Conservation (phyloP, 148 eudicot species). For the Fagopyrum esculentum region DNA sequence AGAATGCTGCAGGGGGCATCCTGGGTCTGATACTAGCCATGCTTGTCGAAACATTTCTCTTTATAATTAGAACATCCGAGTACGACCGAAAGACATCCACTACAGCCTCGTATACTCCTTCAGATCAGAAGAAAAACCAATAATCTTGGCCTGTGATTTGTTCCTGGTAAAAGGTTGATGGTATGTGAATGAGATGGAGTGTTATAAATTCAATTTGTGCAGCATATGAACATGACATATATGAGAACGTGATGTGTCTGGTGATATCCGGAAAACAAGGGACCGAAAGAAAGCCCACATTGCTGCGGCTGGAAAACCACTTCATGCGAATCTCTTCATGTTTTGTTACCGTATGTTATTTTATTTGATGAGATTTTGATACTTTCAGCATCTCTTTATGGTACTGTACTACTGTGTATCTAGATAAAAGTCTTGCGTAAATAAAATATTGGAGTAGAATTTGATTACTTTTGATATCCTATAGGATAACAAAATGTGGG, state of each 20-base stretch:
- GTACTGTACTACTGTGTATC: background rate
- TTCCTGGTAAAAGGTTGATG: background rate
- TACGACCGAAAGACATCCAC: constrained; percentile 24
- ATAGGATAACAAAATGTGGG: too few relatives aligned
- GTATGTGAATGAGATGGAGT: background rate
- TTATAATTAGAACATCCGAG: constrained; percentile 60
- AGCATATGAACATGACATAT: background rate
- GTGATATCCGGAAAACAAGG: background rate
- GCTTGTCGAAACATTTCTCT: constrained; percentile 88
- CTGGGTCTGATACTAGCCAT: constrained; percentile 70
- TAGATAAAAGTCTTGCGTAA: too few relatives aligned
- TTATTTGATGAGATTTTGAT: background rate
- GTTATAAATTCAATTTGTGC: background rate
- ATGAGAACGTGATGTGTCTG: background rate
- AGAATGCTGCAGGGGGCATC: constrained; percentile 95
- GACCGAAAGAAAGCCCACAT: background rate
- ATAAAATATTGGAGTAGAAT: too few relatives aligned
- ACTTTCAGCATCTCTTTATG: background rate
- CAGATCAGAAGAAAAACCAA: constrained; percentile 51
- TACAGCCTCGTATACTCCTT: constrained; percentile 12
- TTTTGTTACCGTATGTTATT: background rate
- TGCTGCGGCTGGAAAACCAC: background rate
- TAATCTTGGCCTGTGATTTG: constrained; percentile 16
- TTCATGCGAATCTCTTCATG: background rate
- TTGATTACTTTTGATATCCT: too few relatives aligned